Evolutionary conservation across 345 rosid genomes (phyloP).

Genomic region (Hypericum perforatum): DNA sequence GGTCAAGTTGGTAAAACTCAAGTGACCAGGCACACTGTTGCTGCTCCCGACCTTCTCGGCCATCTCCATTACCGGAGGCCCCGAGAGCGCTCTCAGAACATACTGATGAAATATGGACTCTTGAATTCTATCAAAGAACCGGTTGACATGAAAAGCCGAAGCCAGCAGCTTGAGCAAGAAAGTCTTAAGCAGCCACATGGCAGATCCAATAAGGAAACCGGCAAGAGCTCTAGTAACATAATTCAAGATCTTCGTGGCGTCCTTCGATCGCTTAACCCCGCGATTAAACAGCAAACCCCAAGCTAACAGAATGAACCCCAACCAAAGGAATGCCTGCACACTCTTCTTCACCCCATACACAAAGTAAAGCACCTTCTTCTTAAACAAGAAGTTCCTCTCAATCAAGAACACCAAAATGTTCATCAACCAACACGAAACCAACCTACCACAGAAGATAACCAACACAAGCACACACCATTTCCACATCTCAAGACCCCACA

Average conservation of each 20-base stretch:
- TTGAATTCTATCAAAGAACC: constrained; percentile 61
- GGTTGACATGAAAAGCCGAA: constrained; percentile 39
- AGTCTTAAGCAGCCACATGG: constrained; percentile 42
- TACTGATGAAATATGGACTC: constrained; percentile 58
- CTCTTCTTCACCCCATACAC: constrained; percentile 45
- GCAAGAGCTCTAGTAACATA: constrained; percentile 35
- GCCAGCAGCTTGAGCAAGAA: constrained; percentile 42
- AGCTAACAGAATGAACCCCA: constrained; percentile 37
- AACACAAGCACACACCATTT: constrained; percentile 45
- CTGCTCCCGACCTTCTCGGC: constrained; percentile 22
- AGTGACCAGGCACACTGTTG: constrained; percentile 18
- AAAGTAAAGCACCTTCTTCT: constrained; percentile 57
- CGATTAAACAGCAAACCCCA: constrained; percentile 41
- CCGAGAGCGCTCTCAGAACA: constrained; percentile 39
- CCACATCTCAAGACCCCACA: constrained; percentile 45
- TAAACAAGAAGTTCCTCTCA: constrained; percentile 47
- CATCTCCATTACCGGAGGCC: constrained; percentile 53
- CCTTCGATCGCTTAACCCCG: constrained; percentile 32
- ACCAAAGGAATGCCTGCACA: constrained; percentile 41
- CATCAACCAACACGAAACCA: constrained; percentile 39
- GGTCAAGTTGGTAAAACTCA: constrained; percentile 34
- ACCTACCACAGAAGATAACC: constrained; percentile 41
- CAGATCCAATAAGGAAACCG: constrained; percentile 35
- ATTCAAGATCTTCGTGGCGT: constrained; percentile 25
- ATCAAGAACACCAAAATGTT: constrained; percentile 39